Percentiles rank a stretch among this genome's conserved stretches.
These are phyloP conservation scores for Annulohypoxylon stygium DNA, from an alignment of 495 filamentous ascomycete genomes.

Conservation along the genomic window DNA sequence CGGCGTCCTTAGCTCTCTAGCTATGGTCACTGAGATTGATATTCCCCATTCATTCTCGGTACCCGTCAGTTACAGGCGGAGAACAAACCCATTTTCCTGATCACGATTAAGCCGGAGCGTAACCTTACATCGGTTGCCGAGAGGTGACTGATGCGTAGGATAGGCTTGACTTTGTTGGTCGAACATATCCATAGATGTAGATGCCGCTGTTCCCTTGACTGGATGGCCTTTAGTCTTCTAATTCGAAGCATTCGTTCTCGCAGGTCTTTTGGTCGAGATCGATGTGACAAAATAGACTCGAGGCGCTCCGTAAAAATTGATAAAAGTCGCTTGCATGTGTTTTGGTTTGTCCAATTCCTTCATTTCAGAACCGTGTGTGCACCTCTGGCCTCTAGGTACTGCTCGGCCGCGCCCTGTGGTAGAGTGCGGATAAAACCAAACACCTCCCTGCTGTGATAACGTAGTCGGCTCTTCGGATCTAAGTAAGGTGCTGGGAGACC, in stretches of 20 bases:
- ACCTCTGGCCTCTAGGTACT: constrained; percentile 87
- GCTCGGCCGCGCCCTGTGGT: constrained; percentile 83
- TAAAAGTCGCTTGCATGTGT: neutral
- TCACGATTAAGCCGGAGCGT: constrained; percentile 98
- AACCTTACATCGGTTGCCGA: constrained; percentile 75
- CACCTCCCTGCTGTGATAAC: constrained; percentile 91
- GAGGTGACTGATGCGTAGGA: constrained; percentile 83
- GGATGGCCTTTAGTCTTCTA: neutral
- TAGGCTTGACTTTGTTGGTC: constrained; percentile 93
- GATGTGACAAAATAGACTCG: constrained; percentile 1
- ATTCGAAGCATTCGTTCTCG: neutral
- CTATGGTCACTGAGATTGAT: constrained; percentile 64
- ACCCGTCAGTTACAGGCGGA: constrained; percentile 60
- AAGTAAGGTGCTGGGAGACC: constrained; percentile 88
- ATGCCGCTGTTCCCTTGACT: neutral
- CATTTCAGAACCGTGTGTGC: constrained; percentile 92
- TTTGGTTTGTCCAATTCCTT: constrained; percentile 3
- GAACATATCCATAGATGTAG: constrained; percentile 57
- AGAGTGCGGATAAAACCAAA: constrained; percentile 83
- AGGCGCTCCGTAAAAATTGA: neutral
- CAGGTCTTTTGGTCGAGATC: neutral
- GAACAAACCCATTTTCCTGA: constrained; percentile 60
- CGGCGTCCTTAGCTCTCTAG: constrained; percentile 51
- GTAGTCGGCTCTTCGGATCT: constrained; percentile 91
- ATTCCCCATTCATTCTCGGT: constrained; percentile 61